A percentile compares a stretch with the other conserved stretches of the same genome.
Conservation (phyloP, 495 filamentous ascomycete species). For the Penicillium cosmopolitanum region DNA sequence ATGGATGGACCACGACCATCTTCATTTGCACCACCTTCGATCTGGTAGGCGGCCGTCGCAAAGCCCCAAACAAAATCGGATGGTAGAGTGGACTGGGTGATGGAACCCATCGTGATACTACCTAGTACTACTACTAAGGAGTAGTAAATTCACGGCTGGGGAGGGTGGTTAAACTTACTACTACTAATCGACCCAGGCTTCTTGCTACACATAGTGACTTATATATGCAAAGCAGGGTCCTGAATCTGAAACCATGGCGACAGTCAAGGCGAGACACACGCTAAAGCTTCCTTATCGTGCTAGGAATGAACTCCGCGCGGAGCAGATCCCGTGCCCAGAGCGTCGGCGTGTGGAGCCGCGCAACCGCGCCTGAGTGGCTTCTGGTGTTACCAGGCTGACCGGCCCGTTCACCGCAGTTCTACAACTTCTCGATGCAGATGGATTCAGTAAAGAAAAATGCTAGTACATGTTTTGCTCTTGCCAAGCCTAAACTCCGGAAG, state of each 20-base stretch:
- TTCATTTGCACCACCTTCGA: slow-evolving; percentile 68
- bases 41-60: slow-evolving; percentile 81
- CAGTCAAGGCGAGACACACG: slow-evolving; percentile 2
- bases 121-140: background rate
- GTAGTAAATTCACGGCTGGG: background rate
- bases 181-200: background rate
- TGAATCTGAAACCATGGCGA: slow-evolving; percentile 8
- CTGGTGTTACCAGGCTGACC: slow-evolving; percentile 24
- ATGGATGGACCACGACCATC: slow-evolving; percentile 76
- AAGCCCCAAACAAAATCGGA: slow-evolving; percentile 83
- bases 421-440: slow-evolving; percentile 1
- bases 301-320: slow-evolving; percentile 57
- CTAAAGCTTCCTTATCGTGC: slow-evolving; percentile 33
- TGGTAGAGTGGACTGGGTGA: slow-evolving; percentile 52
- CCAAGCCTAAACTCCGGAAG: slow-evolving; percentile 27
- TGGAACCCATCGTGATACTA: slow-evolving; percentile 36
- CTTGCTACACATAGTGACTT: slow-evolving; percentile 5
- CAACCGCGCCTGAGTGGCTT: slow-evolving; percentile 13
- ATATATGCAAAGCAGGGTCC: slow-evolving; percentile 1
- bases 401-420: slow-evolving; percentile 32
- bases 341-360: slow-evolving; percentile 25
- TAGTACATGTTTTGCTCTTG: slow-evolving; percentile 2
- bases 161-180: background rate
- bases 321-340: slow-evolving; percentile 46
- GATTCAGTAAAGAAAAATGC: slow-evolving; percentile 2